Evolutionary conservation across 2,329 filamentous ascomycete genomes (phyloP), one percentile per base, ranked within the genome.

Genomic region (Fonsecaea pugnacius): DNA sequence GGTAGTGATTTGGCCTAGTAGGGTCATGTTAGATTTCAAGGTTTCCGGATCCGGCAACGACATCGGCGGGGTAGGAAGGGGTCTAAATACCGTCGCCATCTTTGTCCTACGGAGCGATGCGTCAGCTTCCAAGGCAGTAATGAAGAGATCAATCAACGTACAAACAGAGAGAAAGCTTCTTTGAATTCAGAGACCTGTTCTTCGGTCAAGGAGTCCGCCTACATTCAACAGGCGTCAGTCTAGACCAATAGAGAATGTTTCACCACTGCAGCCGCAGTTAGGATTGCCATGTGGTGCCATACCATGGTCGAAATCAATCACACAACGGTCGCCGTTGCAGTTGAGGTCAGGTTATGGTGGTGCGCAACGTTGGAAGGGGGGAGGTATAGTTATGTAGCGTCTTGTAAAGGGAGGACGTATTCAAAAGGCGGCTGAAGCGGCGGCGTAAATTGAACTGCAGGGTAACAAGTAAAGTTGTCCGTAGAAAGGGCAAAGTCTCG

Each of bases 131-230:
- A 60, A 50, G n/a, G 32, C 36, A 21, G 32, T 43, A 18, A 38
- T 24, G 32, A 27, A 10, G 5, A 21, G 9, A n/a, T 40, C 24
- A 50, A 46, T 46, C 38, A 61, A 89, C 95, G 89, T 89, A 99
- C 95, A 82, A 99, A 99, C 72, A 99, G 91, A 79, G 95, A 99
- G 84, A 99, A 99, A 62, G 95, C 95, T 85, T 99, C 95, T 91
- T 98, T 99, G 87, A 98, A 99, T 85, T 99, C 95, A 79, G 95
- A 98, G 79, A 99, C 95, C 87, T 99, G 95, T 85, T 99, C 95
- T 87, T 99, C 95, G 75, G 95, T 98, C 77, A 99, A 90, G 80
- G 94, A 94, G 80, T 99, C 95, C 80, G 94, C 94, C 94, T 98
- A 79, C 21, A 52, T 16, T 16, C 32, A 51, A 53, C 10, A 43